These are phyloP conservation scores for Endothia cerciana DNA, from an alignment of 2,329 filamentous ascomycete species.

Conservation along the genomic window DNA sequence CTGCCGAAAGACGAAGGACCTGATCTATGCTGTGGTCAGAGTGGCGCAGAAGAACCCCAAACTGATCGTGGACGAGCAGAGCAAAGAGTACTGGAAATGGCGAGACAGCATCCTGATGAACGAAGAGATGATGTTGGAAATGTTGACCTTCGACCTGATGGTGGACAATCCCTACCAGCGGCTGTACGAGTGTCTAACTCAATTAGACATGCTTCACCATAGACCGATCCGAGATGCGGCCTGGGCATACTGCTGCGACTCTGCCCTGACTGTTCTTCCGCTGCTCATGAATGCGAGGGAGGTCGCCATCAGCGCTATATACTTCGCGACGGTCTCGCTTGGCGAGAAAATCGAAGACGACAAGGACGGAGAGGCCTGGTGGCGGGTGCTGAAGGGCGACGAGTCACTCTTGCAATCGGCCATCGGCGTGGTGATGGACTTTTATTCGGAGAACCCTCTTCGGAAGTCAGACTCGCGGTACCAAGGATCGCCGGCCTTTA, in stretches of 20 bases:
- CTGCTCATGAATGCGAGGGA: constrained; percentile 78
- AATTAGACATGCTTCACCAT: constrained; percentile 75
- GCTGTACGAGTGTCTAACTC: constrained; percentile 79
- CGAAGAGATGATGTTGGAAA: constrained; percentile 90
- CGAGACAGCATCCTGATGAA: constrained; percentile 89
- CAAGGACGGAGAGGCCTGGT: constrained; percentile 79
- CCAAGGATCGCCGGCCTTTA: constrained; percentile 57
- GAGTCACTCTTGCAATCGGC: constrained; percentile 72
- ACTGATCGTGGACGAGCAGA: constrained; percentile 91
- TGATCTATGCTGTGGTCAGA: constrained; percentile 91
- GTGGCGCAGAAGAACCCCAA: constrained; percentile 94
- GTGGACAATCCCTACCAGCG: constrained; percentile 86
- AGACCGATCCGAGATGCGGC: constrained; percentile 82
- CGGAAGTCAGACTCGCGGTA: constrained; percentile 58
- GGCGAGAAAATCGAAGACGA: constrained; percentile 74
- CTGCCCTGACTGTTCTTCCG: constrained; percentile 81
- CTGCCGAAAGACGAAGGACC: constrained; percentile 90
- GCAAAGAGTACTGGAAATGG: constrained; percentile 98
- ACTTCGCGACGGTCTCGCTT: constrained; percentile 80
- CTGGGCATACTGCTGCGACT: constrained; percentile 95
- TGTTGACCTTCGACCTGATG: constrained; percentile 90
- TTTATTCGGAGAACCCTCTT: constrained; percentile 67
- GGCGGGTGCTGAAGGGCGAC: constrained; percentile 75
- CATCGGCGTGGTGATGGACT: constrained; percentile 75
- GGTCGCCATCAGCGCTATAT: constrained; percentile 83